A percentile compares a stretch with the other conserved stretches of the same genome.
phyloP scores from a whole-genome alignment of 768 basidiomycete genomes.

The Royoungia palumana region DNA sequence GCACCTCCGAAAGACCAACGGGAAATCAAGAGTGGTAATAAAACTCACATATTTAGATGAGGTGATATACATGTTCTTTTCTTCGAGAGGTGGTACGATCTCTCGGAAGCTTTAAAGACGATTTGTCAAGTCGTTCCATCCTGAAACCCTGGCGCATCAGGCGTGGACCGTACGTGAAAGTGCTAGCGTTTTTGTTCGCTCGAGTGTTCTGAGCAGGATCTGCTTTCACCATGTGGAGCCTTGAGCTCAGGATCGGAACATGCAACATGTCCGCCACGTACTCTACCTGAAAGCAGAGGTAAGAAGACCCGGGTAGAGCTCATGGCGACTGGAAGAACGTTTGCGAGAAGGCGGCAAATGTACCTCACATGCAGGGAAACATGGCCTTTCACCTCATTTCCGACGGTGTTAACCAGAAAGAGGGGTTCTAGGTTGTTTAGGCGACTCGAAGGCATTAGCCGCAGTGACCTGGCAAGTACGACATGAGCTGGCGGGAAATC shows the following conservation, averaged over 20 bases:
- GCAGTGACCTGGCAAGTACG: constrained; percentile 1
- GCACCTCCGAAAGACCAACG: constrained; percentile 62
- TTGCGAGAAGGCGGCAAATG: constrained; percentile 13
- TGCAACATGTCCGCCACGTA: not conserved
- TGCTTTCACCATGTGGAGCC: constrained; percentile 15
- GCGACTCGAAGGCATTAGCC: not conserved
- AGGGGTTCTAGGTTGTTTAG: not conserved
- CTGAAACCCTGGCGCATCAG: constrained; percentile 4
- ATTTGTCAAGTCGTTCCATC: constrained; percentile 4
- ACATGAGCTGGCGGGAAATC: not conserved
- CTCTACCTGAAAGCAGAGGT: constrained; percentile 4
- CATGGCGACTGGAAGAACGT: constrained; percentile 1
- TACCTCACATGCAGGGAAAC: constrained; percentile 13
- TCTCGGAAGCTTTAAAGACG: not conserved
- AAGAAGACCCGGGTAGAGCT: not conserved
- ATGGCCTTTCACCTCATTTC: constrained; percentile 7
- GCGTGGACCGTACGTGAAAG: constrained; percentile 5
- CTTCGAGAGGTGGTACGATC: constrained; percentile 1
- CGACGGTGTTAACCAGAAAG: not conserved
- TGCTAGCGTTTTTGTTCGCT: constrained; percentile 9
- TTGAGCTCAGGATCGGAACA: not conserved
- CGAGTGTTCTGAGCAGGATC: constrained; percentile 23
- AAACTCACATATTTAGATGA: constrained; percentile 66
- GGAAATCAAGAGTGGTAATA: constrained; percentile 66
- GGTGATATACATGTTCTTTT: constrained; percentile 9